phyloP scores from a whole-genome alignment of 768 basidiomycete genomes.

The Rickenella mellea region DNA sequence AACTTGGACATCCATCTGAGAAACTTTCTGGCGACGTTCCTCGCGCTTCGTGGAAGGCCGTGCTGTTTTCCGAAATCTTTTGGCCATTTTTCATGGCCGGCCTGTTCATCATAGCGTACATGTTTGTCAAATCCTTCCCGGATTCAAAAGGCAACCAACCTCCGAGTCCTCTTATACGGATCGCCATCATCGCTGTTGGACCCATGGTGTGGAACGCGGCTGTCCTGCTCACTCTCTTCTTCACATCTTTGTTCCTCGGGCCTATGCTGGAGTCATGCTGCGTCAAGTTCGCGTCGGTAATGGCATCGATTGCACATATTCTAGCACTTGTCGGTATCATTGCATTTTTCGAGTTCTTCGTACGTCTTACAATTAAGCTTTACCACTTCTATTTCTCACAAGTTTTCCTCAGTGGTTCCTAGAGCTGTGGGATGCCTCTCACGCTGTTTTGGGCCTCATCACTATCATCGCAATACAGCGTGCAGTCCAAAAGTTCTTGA shows the following conservation, averaged over 20 bases:
- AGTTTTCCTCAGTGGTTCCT: constrained; percentile 70
- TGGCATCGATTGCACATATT: constrained; percentile 88
- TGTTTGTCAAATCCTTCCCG: constrained; percentile 92
- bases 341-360: constrained; percentile 94
- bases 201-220: constrained; percentile 95
- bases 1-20: constrained; percentile 94
- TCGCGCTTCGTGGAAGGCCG: constrained; percentile 78
- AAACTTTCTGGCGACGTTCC: constrained; percentile 93
- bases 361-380: constrained; percentile 31
- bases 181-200: constrained; percentile 80
- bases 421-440: constrained; percentile 93
- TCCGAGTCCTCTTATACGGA: constrained; percentile 84
- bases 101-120: constrained; percentile 77
- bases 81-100: constrained; percentile 69
- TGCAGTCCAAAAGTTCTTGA: constrained; percentile 88
- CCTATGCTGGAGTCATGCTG: constrained; percentile 84
- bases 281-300: constrained; percentile 82
- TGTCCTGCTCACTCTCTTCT: constrained; percentile 75
- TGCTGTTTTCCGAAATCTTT: constrained; percentile 77
- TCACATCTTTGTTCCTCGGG: constrained; percentile 86
- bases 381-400: not conserved
- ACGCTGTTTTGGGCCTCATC: constrained; percentile 89
- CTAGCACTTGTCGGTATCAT: constrained; percentile 73
- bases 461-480: constrained; percentile 86
- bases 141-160: constrained; percentile 46